Evolutionary conservation across 1,284 basidiomycete genomes (phyloP).

Genomic region (Ustilago hordei): DNA sequence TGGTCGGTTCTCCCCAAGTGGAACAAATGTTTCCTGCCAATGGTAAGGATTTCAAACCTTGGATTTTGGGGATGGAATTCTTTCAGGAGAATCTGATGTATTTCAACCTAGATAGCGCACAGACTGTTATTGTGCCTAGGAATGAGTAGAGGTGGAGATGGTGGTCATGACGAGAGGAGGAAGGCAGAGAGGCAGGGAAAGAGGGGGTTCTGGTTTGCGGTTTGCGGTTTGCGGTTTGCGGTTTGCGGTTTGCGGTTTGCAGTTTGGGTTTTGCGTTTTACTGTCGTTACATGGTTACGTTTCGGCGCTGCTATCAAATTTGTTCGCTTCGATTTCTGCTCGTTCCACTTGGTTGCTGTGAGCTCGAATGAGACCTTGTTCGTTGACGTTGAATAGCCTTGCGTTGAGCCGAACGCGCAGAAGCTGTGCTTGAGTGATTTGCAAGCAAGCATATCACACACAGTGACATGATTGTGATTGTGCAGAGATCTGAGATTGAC

Average conservation of each 20-base stretch:
- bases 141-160: not conserved
- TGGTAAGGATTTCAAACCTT: slow-evolving; percentile 27
- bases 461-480: too few species aligned
- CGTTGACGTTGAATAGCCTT: too few species aligned
- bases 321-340: too few species aligned
- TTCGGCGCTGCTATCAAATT: too few species aligned
- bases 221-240: too few species aligned
- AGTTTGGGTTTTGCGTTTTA: not conserved
- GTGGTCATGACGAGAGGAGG: not conserved
- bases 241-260: not conserved
- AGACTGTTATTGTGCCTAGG: slow-evolving; percentile 25
- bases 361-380: too few species aligned
- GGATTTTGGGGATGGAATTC: slow-evolving; percentile 39
- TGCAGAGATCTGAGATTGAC: not conserved
- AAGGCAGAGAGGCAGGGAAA: not conserved
- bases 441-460: too few species aligned
- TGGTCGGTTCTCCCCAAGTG: slow-evolving; percentile 31
- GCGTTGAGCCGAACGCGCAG: too few species aligned
- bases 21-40: slow-evolving; percentile 36
- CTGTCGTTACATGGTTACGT: not conserved
- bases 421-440: too few species aligned
- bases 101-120: slow-evolving; percentile 30
- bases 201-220: too few species aligned
- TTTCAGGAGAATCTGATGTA: slow-evolving; percentile 44
- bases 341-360: too few species aligned